Base-by-base conservation (phyloP, 345 rosid species). In the Geranium brycei region DNA sequence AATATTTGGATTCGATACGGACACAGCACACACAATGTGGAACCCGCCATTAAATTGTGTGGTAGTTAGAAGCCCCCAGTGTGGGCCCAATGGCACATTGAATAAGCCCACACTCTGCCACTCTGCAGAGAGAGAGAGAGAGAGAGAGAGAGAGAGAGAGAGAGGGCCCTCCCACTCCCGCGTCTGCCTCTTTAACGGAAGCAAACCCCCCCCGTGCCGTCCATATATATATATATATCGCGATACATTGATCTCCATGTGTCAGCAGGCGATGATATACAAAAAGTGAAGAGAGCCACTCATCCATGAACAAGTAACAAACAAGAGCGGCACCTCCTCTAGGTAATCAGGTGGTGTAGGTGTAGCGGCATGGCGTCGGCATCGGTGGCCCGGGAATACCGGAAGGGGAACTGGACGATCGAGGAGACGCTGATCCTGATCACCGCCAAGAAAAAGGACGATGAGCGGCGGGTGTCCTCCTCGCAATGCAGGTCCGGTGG, bases 361-460 rank as follows among this genome's bases (percentile, higher is more conserved):
- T n/a, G n/a, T n/a, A n/a, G n/a, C n/a, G n/a, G n/a, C n/a, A 47
- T 47, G 53, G 15, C 53, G 12, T 47, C 53, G 15, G 10, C 51
- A 1, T 12, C 51, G 51, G 51, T 41, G 4, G 53, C 15, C 53
- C 53, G 96, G 74, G 96, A 88, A 19, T 88, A 91, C 73, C 82
- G 87, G 68, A 91, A 91, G 76, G 96, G 90, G 3, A 91, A 91
- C 69, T 91, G 97, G 95, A 87, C 95, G 1, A 17, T 88, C 19
- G 66, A 62, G 56, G 97, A 91, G 70, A 91, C 97, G 1, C 85
- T 88, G 95, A 74, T 82, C 1, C 73, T 91, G 65, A 88, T 91
- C 30, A 93, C 87, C 60, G 97, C 97, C 28, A 91, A 91, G 66
- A 83, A 75, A 77, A 85, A 83, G 96, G 96, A 91, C 40, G 91